Evolutionary conservation across 768 basidiomycete genomes (phyloP).

Genomic region (Pholiota conissans): DNA sequence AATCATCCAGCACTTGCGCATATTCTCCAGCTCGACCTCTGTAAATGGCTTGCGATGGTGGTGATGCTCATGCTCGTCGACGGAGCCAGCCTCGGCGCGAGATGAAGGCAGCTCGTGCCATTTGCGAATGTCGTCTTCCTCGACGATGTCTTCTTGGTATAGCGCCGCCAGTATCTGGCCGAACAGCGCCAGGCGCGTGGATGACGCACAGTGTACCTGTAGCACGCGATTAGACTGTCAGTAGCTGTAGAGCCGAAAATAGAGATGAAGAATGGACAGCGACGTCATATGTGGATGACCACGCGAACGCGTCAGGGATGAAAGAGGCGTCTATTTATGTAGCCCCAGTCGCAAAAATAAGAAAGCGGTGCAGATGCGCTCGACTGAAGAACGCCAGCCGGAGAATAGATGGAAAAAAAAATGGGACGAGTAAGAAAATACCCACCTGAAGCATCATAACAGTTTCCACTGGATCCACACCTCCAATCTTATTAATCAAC

Average conservation of each 20-base stretch:
- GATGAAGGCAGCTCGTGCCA: constrained; percentile 73
- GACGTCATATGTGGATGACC: background rate
- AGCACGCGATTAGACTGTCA: background rate
- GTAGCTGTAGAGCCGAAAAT: background rate
- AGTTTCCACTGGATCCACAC: constrained; percentile 80
- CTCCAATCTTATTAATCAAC: constrained; percentile 79
- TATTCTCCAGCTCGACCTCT: constrained; percentile 47
- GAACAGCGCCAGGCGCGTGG: constrained; percentile 69
- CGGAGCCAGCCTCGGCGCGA: constrained; percentile 34
- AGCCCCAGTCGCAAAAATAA: too few relatives aligned
- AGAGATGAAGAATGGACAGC: background rate
- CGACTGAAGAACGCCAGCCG: too few relatives aligned
- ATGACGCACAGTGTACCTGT: constrained; percentile 66
- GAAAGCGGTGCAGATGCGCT: too few relatives aligned
- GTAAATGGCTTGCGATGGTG: background rate
- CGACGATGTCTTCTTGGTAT: constrained; percentile 91
- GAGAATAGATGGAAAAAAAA: background rate
- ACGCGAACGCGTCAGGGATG: background rate
- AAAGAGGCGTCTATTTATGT: too few relatives aligned
- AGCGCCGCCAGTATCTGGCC: constrained; percentile 82
- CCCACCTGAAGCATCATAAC: constrained; percentile 75
- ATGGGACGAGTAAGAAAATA: background rate
- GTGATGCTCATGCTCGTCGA: background rate
- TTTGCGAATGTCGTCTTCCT: constrained; percentile 84
- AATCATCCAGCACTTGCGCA: constrained; percentile 69